Evolutionary conservation across 192 early-diverging fungal species (phyloP), one percentile per base, ranked within the genome.

Genomic region (Coemansia sp.): DNA sequence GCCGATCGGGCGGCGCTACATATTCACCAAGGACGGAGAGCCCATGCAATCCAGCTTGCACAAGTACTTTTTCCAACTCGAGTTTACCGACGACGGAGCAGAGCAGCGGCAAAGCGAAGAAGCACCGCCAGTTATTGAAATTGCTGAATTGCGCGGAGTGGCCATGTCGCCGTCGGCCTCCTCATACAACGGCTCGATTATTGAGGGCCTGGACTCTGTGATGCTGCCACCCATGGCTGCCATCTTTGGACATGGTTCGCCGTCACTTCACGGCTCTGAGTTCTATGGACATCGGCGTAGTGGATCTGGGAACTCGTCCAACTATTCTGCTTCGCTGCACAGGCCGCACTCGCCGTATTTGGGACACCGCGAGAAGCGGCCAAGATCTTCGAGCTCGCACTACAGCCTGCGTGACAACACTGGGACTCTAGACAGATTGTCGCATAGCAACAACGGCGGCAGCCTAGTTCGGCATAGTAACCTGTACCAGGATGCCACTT

Each of bases 61-160:
- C 76, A 80, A 80, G 67, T 80, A 70, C 32, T 80, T 80, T 42
- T 64, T 80, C 38, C 76, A 80, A 43, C 68, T 80, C 12, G 76
- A 80, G 68, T 58, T 80, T 40, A 60, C 68, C 0, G 76, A 72
- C 32, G 63, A 72, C 3, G 39, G 21, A 5, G 58, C 35, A 8
- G 38, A 48, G 26, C 8, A 29, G 11, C 24, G 21, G 55, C 54
- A 33, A 27, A 8, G 10, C 19, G 41, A 44, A 8, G 46, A 33
- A 5, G 15, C 19, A 15, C 33, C 17, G 32, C 58, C 58, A n/a
- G 38, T 56, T 7, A 34, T 80, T 53, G 76, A 80, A 68, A 70
- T 80, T 35, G 42, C 60, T 0, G 76, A 80, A 63, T 36, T 80
- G 50, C 44, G 76, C 1, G 63, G 63, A 1, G 41, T 70, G 24